A percentile compares a stretch with the other conserved stretches of the same genome.
Evolutionary conservation across 495 filamentous ascomycete species (phyloP).

Genomic region (Penicillium dipodomyicola): DNA sequence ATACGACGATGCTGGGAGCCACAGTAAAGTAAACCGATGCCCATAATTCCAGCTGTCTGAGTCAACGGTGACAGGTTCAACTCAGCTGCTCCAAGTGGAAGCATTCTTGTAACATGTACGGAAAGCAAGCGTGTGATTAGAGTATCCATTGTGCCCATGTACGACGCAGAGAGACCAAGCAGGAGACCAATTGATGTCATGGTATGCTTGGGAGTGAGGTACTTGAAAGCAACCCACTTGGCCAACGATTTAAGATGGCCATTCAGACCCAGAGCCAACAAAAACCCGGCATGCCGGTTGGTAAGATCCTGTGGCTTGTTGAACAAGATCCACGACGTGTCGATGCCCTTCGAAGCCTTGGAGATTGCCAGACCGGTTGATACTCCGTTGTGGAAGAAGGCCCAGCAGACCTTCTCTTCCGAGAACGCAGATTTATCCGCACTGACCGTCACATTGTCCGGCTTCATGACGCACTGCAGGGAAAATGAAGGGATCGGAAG

Average conservation of each 20-base stretch:
- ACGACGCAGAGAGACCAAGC: slow-evolving; percentile 87
- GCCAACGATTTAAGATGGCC: slow-evolving; percentile 90
- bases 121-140: slow-evolving; percentile 91
- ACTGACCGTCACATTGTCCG: slow-evolving; percentile 81
- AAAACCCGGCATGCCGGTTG: slow-evolving; percentile 90
- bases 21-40: slow-evolving; percentile 91
- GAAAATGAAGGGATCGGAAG: slow-evolving; percentile 85
- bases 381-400: slow-evolving; percentile 96
- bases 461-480: slow-evolving; percentile 83
- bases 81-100: slow-evolving; percentile 87
- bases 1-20: slow-evolving; percentile 95
- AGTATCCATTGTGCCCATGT: slow-evolving; percentile 94
- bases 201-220: slow-evolving; percentile 94
- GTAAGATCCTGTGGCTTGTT: slow-evolving; percentile 92
- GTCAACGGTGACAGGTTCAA: slow-evolving; percentile 91
- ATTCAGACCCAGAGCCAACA: slow-evolving; percentile 90
- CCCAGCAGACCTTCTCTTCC: slow-evolving; percentile 96
- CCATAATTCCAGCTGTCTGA: slow-evolving; percentile 96
- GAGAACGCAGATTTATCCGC: slow-evolving; percentile 79
- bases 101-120: slow-evolving; percentile 93
- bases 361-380: slow-evolving; percentile 88
- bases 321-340: slow-evolving; percentile 97
- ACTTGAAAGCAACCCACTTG: slow-evolving; percentile 99
- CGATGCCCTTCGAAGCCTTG: slow-evolving; percentile 84
- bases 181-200: slow-evolving; percentile 98